Conservation (phyloP, 129 eudicot genomes). For the Erigeron canadensis region DNA sequence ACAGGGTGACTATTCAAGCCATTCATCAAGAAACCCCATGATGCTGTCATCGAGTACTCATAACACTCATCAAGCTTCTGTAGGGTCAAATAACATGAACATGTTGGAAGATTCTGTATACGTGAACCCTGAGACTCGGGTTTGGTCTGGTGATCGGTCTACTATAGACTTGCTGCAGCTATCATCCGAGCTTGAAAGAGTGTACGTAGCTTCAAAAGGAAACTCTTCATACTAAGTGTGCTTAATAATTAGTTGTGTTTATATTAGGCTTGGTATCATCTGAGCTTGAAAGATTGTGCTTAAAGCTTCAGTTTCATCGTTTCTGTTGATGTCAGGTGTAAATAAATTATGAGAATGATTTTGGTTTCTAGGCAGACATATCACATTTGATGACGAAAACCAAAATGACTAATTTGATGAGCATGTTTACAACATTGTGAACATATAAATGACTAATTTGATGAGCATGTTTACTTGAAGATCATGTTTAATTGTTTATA, state of each 20-base stretch:
- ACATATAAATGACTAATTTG: no score
- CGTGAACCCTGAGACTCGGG: slow-evolving; percentile 7
- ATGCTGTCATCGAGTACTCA: slow-evolving; percentile 31
- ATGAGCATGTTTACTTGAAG: no score
- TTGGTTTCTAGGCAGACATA: no score
- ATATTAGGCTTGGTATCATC: slow-evolving; percentile 24
- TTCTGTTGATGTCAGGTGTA: slow-evolving; percentile 1
- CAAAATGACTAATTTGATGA: no score
- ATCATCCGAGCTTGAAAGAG: slow-evolving; percentile 15
- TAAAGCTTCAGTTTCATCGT: background rate
- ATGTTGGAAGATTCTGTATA: slow-evolving; percentile 29
- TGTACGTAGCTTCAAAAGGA: background rate
- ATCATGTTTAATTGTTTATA: no score
- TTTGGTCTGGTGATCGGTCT: slow-evolving; percentile 18
- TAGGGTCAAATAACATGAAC: slow-evolving; percentile 28
- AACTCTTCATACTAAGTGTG: background rate
- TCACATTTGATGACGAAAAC: no score
- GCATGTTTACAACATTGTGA: no score
- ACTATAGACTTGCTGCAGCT: slow-evolving; percentile 27
- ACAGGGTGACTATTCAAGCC: slow-evolving; percentile 34
- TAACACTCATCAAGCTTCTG: slow-evolving; percentile 20
- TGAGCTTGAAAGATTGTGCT: slow-evolving; percentile 27
- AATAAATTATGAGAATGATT: no score
- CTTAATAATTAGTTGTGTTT: slow-evolving; percentile 1
- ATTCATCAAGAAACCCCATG: slow-evolving; percentile 32